Evolutionary conservation across 495 filamentous ascomycete species (phyloP), one percentile per base, ranked within the genome.

Genomic region (Trichodelitschia bisporula): DNA sequence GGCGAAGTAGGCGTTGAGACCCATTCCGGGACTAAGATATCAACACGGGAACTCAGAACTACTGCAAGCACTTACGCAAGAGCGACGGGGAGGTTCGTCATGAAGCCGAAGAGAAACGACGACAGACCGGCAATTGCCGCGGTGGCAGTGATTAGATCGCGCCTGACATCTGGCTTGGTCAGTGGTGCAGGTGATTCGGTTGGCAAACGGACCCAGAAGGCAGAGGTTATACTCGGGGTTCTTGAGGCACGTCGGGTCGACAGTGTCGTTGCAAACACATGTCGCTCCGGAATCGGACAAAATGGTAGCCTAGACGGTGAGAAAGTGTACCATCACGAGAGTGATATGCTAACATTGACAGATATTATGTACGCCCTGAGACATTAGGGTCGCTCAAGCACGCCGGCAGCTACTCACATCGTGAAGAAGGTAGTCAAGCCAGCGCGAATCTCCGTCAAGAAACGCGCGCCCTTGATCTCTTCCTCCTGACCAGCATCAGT

Each of bases 361-460:
- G 62, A 58, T 32, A 70, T 64, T 43, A 77, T 76, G 35, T 78
- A 84, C 39, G 77, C 74, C n/a, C n/a, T n/a, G n/a, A n/a, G n/a
- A n/a, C n/a, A n/a, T n/a, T n/a, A n/a, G n/a, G n/a, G n/a, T n/a
- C n/a, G n/a, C n/a, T n/a, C n/a, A n/a, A n/a, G n/a, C n/a, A n/a
- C n/a, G n/a, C n/a, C n/a, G n/a, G n/a, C n/a, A n/a, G n/a, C n/a
- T n/a, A n/a, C n/a, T n/a, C n/a, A n/a, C 76, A 84, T 84, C 34
- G 77, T 75, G 54, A 82, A 82, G 57, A 84, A 84, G 33, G 77
- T 77, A 15, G 75, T 75, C 2, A 82, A 44, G 28, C 77, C 77
- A 36, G 73, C 77, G 30, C 77, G 68, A 27, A 80, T 46, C 53
- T 84, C 77, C n/a, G 74, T 82, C 35, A 75, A 64, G 56, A 84